Percentiles rank a stretch among this genome's conserved stretches.
Evolutionary conservation across 2,329 filamentous ascomycete species (phyloP).

Genomic region (Paecilomyces dactylethromorphus): DNA sequence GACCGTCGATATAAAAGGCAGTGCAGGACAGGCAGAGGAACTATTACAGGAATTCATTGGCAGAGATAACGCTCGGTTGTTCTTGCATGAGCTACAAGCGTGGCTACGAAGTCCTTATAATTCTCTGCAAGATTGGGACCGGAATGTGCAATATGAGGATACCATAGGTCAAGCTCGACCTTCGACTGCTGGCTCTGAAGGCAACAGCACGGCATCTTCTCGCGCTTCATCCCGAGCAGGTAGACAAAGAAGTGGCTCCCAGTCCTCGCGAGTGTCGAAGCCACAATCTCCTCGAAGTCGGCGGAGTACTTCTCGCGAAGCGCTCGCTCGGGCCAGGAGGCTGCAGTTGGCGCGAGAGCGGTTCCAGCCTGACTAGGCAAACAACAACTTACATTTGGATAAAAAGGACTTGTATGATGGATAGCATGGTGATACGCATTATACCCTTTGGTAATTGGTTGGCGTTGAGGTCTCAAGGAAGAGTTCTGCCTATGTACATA

Average conservation of each 20-base stretch:
- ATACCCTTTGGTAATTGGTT: background rate
- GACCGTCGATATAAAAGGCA: constrained; percentile 73
- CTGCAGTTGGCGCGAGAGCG: constrained; percentile 23
- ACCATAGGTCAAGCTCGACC: background rate
- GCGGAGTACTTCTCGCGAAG: constrained; percentile 9
- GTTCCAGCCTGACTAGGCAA: constrained; percentile 24
- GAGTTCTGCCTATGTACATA: background rate
- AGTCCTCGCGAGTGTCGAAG: constrained; percentile 20
- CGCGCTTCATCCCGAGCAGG: constrained; percentile 12
- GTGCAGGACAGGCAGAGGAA: constrained; percentile 70
- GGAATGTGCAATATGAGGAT: constrained; percentile 63
- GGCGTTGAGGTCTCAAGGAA: background rate
- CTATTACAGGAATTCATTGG: constrained; percentile 75
- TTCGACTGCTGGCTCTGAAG: background rate
- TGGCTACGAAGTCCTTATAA: constrained; percentile 77
- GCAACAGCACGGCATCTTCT: background rate
- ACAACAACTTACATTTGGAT: background rate
- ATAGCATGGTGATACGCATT: background rate
- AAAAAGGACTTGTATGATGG: background rate
- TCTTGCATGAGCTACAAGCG: constrained; percentile 76
- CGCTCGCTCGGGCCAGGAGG: constrained; percentile 14
- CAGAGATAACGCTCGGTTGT: constrained; percentile 62
- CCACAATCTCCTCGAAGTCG: constrained; percentile 9
- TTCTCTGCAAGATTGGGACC: constrained; percentile 71
- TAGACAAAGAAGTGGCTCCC: constrained; percentile 10